phyloP scores from a whole-genome alignment of 345 rosid genomes.

The Corymbia maculata region DNA sequence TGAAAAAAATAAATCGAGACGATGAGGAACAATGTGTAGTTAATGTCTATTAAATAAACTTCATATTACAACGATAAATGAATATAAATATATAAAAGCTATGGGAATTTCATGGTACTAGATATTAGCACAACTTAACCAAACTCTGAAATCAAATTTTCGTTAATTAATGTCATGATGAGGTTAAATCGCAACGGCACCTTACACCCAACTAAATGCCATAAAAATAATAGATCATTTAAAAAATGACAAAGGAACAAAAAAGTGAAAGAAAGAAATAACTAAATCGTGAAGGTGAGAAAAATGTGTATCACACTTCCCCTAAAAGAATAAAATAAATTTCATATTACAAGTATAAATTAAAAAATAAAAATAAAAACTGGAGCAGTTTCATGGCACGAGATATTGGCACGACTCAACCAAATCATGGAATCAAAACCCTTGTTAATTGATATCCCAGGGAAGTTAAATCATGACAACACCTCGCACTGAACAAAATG shows the following conservation, averaged over 20 bases:
- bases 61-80: too few species aligned
- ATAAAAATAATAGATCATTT: too few species aligned
- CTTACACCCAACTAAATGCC: background rate
- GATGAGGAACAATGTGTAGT: too few species aligned
- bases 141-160: background rate
- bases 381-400: rapidly evolving
- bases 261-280: background rate
- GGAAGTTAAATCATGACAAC: background rate
- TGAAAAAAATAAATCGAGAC: too few species aligned
- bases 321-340: too few species aligned
- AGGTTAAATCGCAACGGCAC: background rate
- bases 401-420: background rate
- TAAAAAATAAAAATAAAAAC: background rate
- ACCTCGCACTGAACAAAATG: background rate
- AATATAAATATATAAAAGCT: background rate
- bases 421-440: background rate
- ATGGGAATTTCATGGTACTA: too few species aligned
- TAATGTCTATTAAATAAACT: background rate
- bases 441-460: background rate
- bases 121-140: background rate
- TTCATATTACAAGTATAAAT: too few species aligned
- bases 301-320: too few species aligned
- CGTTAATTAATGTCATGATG: background rate
- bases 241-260: background rate
- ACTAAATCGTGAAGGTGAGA: too few species aligned